Base-by-base conservation (phyloP, 2,329 filamentous ascomycete genomes). In the Pseudogymnoascus sp. region DNA sequence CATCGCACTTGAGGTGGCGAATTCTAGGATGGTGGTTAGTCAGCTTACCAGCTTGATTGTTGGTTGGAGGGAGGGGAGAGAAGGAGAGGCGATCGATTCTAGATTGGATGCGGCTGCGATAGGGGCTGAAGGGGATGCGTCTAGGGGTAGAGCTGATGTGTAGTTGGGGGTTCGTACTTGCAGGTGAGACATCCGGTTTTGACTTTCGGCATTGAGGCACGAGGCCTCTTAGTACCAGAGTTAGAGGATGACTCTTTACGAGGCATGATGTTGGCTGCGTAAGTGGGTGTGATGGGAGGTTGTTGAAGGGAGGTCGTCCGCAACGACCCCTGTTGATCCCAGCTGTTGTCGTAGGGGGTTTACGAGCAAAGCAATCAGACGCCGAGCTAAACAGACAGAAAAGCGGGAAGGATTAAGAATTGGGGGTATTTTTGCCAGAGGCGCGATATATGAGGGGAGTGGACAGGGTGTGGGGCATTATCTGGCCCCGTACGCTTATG, bases 121-220 rank as follows among this genome's bases (percentile, higher is more conserved):
- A 25, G 22, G 22, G 22, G 22, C 3, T 25, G 3, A 25, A 5
- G 22, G 22, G 22, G 22, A 25, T 25, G 22, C 22, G 22, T 25
- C 22, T 25, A 25, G 22, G 22, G 3, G 22, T 25, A 25, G 22
- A 25, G 22, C 22, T 25, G 22, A 25, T 25, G 22, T 25, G 22
- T 25, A 25, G 22, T 20, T 59, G 1, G 22, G 8, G n/a, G 39
- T 60, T 78, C 81, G 70, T 78, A 86, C 83, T 87, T 87, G 83
- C 85, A 88, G 70, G 83, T 86, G 68, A 78, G 77, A 70, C 85
- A 87, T 20, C 85, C 85, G 1, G 83, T 86, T 73, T 85, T 87
- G 62, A 86, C 84, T 70, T 87, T 86, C n/a, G 70, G 68, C 35
- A 62, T 67, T 57, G 68, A 69, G 20, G 69, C 68, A 54, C 70